These are phyloP conservation scores for Leonotis leonurus DNA, from an alignment of 257 asterid species.

Conservation along the genomic window DNA sequence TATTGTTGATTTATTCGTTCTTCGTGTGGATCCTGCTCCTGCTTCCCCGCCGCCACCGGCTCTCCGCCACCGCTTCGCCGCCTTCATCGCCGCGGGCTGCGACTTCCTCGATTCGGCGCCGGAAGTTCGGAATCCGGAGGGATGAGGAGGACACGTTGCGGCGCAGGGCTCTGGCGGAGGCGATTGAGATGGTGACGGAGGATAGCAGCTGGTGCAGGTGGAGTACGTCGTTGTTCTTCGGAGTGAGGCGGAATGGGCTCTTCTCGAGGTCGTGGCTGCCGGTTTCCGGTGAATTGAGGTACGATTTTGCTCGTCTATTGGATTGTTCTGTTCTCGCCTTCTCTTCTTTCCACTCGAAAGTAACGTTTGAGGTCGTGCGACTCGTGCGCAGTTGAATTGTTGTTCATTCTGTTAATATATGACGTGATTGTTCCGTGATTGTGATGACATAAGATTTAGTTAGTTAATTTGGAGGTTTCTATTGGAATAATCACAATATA, in stretches of 20 bases:
- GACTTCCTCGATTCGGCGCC: constrained; percentile 29
- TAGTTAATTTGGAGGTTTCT: not conserved
- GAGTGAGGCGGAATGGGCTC: constrained; percentile 67
- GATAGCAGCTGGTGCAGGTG: constrained; percentile 41
- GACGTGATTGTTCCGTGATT: not conserved
- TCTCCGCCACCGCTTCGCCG: constrained; percentile 45
- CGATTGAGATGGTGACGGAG: constrained; percentile 50
- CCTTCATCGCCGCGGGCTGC: constrained; percentile 49
- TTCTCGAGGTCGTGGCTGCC: constrained; percentile 97
- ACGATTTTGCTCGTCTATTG: not conserved
- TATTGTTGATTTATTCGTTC: constrained; percentile 48
- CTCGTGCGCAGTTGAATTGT: not conserved
- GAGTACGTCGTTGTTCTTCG: constrained; percentile 73
- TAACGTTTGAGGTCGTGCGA: not conserved
- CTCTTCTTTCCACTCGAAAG: not conserved
- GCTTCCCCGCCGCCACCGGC: constrained; percentile 51
- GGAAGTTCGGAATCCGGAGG: constrained; percentile 52
- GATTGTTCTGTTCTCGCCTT: constrained; percentile 5
- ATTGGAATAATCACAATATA: not conserved
- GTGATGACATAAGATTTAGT: not conserved
- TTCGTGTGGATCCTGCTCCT: constrained; percentile 71
- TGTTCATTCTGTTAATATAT: not conserved
- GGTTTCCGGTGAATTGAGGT: constrained; percentile 62
- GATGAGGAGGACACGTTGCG: constrained; percentile 94
- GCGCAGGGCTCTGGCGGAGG: constrained; percentile 94